Evolutionary conservation across 2,329 filamentous ascomycete species (phyloP).

Genomic region (Talaromyces marneffei): DNA sequence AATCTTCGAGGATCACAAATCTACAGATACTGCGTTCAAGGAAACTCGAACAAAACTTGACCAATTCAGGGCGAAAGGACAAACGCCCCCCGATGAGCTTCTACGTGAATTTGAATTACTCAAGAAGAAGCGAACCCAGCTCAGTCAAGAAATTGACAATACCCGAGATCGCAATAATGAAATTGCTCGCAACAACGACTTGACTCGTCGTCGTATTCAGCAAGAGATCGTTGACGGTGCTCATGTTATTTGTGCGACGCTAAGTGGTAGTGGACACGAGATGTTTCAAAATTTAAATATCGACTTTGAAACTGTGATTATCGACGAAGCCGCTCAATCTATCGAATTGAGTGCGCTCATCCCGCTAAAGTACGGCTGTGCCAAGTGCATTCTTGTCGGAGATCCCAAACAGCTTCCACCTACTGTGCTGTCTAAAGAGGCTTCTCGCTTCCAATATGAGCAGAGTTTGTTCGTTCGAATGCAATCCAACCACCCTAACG

Average conservation of each 20-base stretch:
- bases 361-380: constrained; percentile 92
- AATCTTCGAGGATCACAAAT: constrained; percentile 65
- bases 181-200: constrained; percentile 74
- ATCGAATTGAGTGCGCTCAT: constrained; percentile 96
- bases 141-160: constrained; percentile 79
- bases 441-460: constrained; percentile 88
- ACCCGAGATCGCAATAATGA: constrained; percentile 81
- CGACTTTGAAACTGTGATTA: constrained; percentile 97
- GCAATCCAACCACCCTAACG: constrained; percentile 82
- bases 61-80: constrained; percentile 52
- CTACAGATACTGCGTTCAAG: constrained; percentile 59
- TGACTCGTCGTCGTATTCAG: constrained; percentile 76
- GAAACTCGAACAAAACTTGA: constrained; percentile 67
- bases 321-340: constrained; percentile 96
- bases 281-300: constrained; percentile 93
- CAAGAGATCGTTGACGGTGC: constrained; percentile 86
- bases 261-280: constrained; percentile 93
- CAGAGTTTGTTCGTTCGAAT: constrained; percentile 98
- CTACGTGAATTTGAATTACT: constrained; percentile 72
- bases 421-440: constrained; percentile 90
- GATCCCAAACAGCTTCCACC: constrained; percentile 96
- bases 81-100: constrained; percentile 46
- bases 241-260: constrained; percentile 88
- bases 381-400: constrained; percentile 93
- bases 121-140: constrained; percentile 66